These are phyloP conservation scores for Podospora didyma DNA, from an alignment of 495 filamentous ascomycete species.

Conservation along the genomic window DNA sequence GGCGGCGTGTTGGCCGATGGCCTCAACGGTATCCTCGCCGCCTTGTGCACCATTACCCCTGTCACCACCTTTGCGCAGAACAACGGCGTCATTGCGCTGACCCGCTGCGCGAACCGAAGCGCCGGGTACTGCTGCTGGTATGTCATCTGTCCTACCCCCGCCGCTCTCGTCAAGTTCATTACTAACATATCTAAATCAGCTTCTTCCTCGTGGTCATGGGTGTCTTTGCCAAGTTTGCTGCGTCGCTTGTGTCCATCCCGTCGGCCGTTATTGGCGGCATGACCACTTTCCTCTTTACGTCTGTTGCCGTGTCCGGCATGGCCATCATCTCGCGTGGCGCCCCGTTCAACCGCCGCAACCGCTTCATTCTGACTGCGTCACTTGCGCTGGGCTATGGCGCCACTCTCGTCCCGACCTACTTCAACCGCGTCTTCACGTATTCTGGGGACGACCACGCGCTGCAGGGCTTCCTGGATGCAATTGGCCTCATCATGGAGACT, in stretches of 20 bases:
- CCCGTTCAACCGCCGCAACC: constrained; percentile 77
- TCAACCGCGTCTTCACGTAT: constrained; percentile 70
- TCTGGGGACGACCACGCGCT: constrained; percentile 64
- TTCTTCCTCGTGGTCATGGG: constrained; percentile 86
- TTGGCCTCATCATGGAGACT: constrained; percentile 76
- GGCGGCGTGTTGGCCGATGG: constrained; percentile 85
- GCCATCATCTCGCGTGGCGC: constrained; percentile 72
- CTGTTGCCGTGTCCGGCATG: constrained; percentile 82
- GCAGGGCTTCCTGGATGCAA: constrained; percentile 77
- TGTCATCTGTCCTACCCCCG: constrained; percentile 1
- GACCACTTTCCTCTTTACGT: constrained; percentile 86
- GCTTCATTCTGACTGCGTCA: constrained; percentile 81
- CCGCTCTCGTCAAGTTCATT: not conserved
- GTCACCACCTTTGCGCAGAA: constrained; percentile 80
- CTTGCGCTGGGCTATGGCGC: constrained; percentile 76
- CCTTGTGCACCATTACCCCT: constrained; percentile 78
- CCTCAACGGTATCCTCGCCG: constrained; percentile 75
- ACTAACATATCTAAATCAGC: constrained; percentile 34
- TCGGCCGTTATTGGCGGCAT: constrained; percentile 80
- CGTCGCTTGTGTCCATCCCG: constrained; percentile 79
- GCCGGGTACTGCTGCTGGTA: constrained; percentile 70
- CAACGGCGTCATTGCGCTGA: constrained; percentile 88
- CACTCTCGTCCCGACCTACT: constrained; percentile 77
- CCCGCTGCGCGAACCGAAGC: constrained; percentile 81
- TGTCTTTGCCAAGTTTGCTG: constrained; percentile 90